Base-by-base conservation (phyloP, 2,329 filamentous ascomycete species). In the Phyllosticta paracitricarpa region DNA sequence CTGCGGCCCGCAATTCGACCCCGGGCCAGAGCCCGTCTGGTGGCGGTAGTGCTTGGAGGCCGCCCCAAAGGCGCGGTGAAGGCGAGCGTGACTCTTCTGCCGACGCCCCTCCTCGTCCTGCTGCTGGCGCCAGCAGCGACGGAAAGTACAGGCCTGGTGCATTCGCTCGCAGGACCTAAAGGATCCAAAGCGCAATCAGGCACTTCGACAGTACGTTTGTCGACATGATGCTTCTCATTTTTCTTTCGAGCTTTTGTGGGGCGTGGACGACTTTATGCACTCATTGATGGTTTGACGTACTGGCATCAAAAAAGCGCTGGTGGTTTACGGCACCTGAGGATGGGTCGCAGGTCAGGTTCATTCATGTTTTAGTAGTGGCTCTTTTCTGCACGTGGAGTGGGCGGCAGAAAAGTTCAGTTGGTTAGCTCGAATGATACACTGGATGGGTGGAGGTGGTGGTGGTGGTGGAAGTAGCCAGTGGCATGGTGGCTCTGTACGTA, bases 91-190 rank as follows among this genome's bases (percentile, higher is more conserved):
- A 63, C 33, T 54, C 57, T 7, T 62, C 57, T 19, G 53, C 57
- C 17, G 63, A 52, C 25, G 54, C 57, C 12, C 62, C 62, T 8
- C 53, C 58, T 19, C 48, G 54, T n/a, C 26, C 56, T 2, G 28
- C 63, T 17, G 52, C 51, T 30, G 33, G 51, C n/a, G 26, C 68
- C 7, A 68, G 68, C 7, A 68, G 68, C 59, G 72, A 71, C 64
- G 74, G 73, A 51, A 75, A 72, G 67, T 76, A 76, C 63, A 70
- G 73, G 65, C 74, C 74, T 26, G 74, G 73, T 63, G 68, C 68
- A 56, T 76, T 75, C 63, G 6, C 26, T 28, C 52, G 56, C 17
- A 58, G 56, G 51, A 51, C 56, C 51, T 62, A 55, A 19, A 25
- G 33, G 52, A 56, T 56, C n/a, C 35, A 25, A 51, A 48, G 40